Evolutionary conservation across 148 eudicot species (phyloP), one percentile per base, ranked within the genome.

Genomic region (Fagopyrum tataricum): DNA sequence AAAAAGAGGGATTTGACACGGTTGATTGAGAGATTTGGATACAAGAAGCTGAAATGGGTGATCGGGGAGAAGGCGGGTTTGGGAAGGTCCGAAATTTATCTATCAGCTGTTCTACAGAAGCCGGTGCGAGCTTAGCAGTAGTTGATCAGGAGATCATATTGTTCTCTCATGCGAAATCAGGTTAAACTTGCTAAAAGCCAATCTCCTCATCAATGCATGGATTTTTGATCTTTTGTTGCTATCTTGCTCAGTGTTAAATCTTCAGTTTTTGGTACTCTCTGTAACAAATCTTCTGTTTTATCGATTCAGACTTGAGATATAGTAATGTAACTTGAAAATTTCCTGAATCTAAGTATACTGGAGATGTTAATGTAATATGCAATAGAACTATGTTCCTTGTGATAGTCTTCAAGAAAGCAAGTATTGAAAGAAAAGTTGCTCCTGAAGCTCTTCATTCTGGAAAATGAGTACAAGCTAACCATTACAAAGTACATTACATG

Each of bases 1-100:
- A 95, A 83, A 90, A 95, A 84, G 73, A 79, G 64, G 80, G 87
- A 79, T 31, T 44, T 88, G 49, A 92, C 97, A 0, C 81, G 85
- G 64, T 81, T 92, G 82, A 96, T 96, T 15, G 99, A 96, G 74
- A 76, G 84, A 26, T 96, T 96, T 72, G 92, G 97, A 76, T 96
- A 87, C 81, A 96, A 90, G 82, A 96, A 96, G 80, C 76, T 96
- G 79, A 96, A 96, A 80, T 96, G 99, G 99, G 86, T 96, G 73
- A 91, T 92, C 67, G 99, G 99, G 6, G 99, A 92, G 83, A 92
- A 85, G 80, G 72, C 71, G 0, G 91, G 82, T 1, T 51, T 86
- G 4, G 92, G 87, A 26, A 86, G 85, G 64, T 81, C 96, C 0
- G 91, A 92, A 80, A 83, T 92, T 46, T 90, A 88, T 79, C 78